Evolutionary conservation across 1,284 basidiomycete genomes (phyloP), one percentile per base, ranked within the genome.

Genomic region (Apiotrichum akiyoshidainum): DNA sequence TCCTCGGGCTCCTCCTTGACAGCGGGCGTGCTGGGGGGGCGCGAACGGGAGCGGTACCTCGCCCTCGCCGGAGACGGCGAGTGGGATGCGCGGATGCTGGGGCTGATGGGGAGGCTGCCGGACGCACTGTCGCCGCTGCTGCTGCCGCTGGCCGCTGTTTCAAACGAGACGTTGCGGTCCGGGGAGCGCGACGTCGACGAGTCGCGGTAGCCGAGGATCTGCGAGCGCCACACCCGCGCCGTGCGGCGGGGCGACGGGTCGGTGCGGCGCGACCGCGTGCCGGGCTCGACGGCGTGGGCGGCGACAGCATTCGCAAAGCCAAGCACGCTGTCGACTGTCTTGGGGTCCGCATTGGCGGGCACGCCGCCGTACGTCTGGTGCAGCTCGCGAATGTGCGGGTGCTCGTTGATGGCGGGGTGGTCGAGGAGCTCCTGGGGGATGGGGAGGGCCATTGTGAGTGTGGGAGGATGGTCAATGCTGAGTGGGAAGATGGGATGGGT

Each of bases 1-100:
- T 33, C 44, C 48, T 35, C 52, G 1, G 12, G 31, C 41, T 59
- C 61, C 49, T 63, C 61, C 26, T 41, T 51, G 33, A 63, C 55
- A 1, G 61, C 55, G 42, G 17, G n/a, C 8, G 26, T 19, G n/a
- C 21, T 31, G 26, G 59, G 59, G 17, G 49, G 46, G 10, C 61
- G 52, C 49, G 61, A 58, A 35, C 55, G 55, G 22, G 61, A 60
- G 49, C 61, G 61, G 49, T 57, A 60, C 41, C 58, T 46, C 16
- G n/a, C 44, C 14, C 35, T 37, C 3, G 22, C 26, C 8, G 45
- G 45, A 4, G 45, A 46, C 5, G 10, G n/a, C 35, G 35, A 17
- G 35, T 8, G n/a, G n/a, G 48, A 19, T 19, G 26, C 26, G 4
- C 26, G 26, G 4, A 31, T 31, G 26, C 26, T 31, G 26, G 26